Base-by-base conservation (phyloP, 805 yeast species). In the Candida oleophila region DNA sequence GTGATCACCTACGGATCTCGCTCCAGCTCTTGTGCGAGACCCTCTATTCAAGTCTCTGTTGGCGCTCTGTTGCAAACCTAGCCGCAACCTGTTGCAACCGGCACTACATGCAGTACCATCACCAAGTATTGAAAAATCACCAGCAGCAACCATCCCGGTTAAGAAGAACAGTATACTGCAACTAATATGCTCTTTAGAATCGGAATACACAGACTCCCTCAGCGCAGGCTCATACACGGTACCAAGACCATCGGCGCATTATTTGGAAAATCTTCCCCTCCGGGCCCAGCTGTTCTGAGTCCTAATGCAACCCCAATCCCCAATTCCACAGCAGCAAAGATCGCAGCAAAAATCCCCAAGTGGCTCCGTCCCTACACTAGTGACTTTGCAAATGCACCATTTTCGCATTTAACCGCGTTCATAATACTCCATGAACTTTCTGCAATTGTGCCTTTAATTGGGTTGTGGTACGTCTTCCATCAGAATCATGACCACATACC, bases 371-470 rank as follows among this genome's bases (percentile, higher is more conserved):
- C 77, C 12, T 80, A 80, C 52, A 80, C 83, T 1, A 60, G 60
- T 4, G 69, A 73, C 42, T 72, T 84, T 48, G 64, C 73, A 16
- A 59, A 71, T 41, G 82, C 87, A 0, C 89, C 89, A 1, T 62
- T 80, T 3, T 69, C 85, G 1, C 82, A 82, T 59, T 69, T 84
- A 11, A 73, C 85, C 0, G 72, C 90, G 2, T 87, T 87, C 55
- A 53, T 87, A 4, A 59, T 87, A 3, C 68, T 87, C 12, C 96
- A 87, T 57, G 96, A 87, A 57, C 51, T 87, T 37, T 76, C 91
- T 0, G 96, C 96, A 2, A 73, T 87, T 2, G 75, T 78, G 22
- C 95, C 95, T 1, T 68, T 87, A 42, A 67, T 85, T 35, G 82
- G 82, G 0, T 54, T 86, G 2, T 85, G 92, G 90, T 85, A 80